Evolutionary conservation across 257 asterid species (phyloP), one percentile per base, ranked within the genome.

Genomic region (Dorcoceras hygrometricum): DNA sequence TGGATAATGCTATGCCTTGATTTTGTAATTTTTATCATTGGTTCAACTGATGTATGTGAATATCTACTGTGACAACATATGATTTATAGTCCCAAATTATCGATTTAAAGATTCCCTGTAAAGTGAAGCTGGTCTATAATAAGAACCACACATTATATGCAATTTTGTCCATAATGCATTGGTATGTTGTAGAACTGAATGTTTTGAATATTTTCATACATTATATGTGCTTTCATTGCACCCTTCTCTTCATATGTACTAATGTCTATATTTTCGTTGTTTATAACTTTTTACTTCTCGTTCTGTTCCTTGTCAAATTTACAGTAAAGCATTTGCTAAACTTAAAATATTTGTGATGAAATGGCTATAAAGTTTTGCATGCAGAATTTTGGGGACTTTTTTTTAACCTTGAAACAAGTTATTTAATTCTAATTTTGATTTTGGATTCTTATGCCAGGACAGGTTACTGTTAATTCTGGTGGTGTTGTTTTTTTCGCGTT

Each of bases 381-480:
- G 7, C 43, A 19, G 22, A 8, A 28, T 31, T 5, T 31, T n/a
- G n/a, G n/a, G 36, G 7, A 1, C 36, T 31, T 31, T 31, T 31
- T 31, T 31, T 31, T 31, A 5, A 31, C 36, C 36, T 3, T 31
- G 36, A 31, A 31, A 31, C 36, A 31, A 5, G 36, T 31, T 31
- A 31, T 31, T 10, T 31, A 31, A 6, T 31, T 74, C 62, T 57
- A 71, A 32, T 23, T 29, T 51, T 72, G 71, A 51, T 24, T 76
- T 71, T 67, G 62, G 23, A 34, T 68, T 62, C 54, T 59, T 62
- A 48, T 66, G 70, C 61, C 75, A 66, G 71, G 57, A 62, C 84
- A 94, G 99, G 96, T 94, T 74, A 94, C 97, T 62, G 99, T 94
- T 68, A 94, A 94, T 88, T 94, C 99, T 22, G 99, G 99, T 6